Conservation (phyloP, 495 filamentous ascomycete species). For the Trypethelium eluteriae region DNA sequence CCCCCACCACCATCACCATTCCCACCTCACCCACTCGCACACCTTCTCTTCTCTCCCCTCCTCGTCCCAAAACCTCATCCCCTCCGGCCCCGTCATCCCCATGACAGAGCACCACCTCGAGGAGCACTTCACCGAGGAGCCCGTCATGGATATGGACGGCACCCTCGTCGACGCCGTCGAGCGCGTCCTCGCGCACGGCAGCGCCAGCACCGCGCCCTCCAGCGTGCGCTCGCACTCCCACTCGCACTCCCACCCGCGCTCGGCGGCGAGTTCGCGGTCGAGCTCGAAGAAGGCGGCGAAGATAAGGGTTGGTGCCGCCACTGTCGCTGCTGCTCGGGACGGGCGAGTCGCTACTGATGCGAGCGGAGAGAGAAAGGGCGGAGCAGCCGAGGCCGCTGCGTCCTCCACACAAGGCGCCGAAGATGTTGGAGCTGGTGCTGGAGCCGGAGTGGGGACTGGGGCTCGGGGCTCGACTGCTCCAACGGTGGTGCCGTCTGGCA, state of each 20-base stretch:
- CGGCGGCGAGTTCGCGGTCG: background rate
- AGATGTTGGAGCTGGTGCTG: no score
- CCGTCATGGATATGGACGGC: constrained; percentile 64
- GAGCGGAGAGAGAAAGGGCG: background rate
- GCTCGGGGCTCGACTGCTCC: background rate
- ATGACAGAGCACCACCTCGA: constrained; percentile 40
- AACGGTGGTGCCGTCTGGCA: background rate
- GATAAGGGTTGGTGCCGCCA: background rate
- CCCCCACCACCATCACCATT: constrained; percentile 30
- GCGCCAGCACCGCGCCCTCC: constrained; percentile 25
- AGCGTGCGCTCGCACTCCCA: background rate
- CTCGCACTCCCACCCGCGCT: no score
- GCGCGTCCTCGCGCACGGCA: constrained; percentile 56
- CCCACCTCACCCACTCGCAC: constrained; percentile 34
- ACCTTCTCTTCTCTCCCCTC: no score
- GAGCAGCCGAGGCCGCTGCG: background rate
- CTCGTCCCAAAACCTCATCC: constrained; percentile 9
- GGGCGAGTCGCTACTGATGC: no score
- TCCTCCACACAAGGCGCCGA: background rate
- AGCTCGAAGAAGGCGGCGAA: background rate
- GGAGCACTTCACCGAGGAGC: constrained; percentile 66
- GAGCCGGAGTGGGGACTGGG: no score
- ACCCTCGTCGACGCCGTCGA: constrained; percentile 71
- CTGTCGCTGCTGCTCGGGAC: no score
- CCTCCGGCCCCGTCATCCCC: constrained; percentile 28